Percentiles rank a stretch among this genome's conserved stretches.
phyloP scores from a whole-genome alignment of 768 basidiomycete genomes.

The Mycena epipterygia region DNA sequence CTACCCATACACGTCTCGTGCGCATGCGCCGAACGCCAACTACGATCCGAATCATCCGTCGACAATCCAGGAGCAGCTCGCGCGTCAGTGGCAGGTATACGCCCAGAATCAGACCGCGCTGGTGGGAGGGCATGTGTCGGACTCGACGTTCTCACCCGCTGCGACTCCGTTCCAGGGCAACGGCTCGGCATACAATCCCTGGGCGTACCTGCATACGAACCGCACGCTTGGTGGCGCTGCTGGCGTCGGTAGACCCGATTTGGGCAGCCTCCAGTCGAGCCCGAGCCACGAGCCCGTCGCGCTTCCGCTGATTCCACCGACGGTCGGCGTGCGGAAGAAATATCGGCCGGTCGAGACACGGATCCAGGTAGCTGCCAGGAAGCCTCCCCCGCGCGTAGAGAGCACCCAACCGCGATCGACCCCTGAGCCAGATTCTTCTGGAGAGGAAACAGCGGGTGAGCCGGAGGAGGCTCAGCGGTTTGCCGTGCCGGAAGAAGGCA shows the following conservation, averaged over 20 bases:
- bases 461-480: constrained; percentile 47
- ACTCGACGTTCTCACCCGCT: constrained; percentile 84
- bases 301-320: constrained; percentile 66
- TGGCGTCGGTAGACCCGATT: constrained; percentile 26
- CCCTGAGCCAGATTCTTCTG: constrained; percentile 78
- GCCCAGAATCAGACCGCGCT: constrained; percentile 69
- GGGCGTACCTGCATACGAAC: constrained; percentile 77
- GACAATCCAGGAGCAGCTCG: constrained; percentile 77
- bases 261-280: constrained; percentile 75
- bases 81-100: constrained; percentile 83
- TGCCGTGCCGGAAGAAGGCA: constrained; percentile 56
- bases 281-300: constrained; percentile 77
- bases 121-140: constrained; percentile 67
- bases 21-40: constrained; percentile 47
- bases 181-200: constrained; percentile 70
- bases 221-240: constrained; percentile 56
- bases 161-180: constrained; percentile 75
- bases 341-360: constrained; percentile 37
- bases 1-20: constrained; percentile 51
- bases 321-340: constrained; percentile 62
- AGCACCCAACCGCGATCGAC: constrained; percentile 78
- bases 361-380: constrained; percentile 52
- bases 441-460: constrained; percentile 86
- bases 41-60: constrained; percentile 59
- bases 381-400: constrained; percentile 83